phyloP scores from a whole-genome alignment of 163 green algal species.

The Scenedesmus sp. region DNA sequence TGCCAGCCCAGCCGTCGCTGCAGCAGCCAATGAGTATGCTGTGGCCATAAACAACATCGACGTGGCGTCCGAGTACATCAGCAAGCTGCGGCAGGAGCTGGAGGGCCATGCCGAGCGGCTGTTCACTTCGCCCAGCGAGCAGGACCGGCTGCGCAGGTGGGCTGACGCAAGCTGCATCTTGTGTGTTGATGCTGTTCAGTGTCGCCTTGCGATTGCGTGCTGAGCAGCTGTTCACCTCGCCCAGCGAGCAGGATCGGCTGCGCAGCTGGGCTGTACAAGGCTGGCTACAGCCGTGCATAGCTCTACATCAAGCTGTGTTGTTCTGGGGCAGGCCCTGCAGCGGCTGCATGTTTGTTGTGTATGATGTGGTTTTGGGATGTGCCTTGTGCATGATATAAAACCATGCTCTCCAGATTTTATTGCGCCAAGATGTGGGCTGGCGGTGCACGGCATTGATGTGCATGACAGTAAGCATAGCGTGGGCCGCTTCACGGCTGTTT shows the following conservation, averaged over 20 bases:
- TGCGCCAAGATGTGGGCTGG: no score
- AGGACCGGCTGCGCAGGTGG: conserved; percentile 30
- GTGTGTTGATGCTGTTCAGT: neutral
- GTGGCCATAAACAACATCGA: conserved; percentile 93
- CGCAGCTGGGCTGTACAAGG: neutral
- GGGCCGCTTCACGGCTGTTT: neutral
- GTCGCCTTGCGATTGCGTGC: conserved; percentile 42
- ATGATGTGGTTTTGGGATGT: no score
- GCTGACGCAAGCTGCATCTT: neutral
- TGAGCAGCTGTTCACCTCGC: conserved; percentile 32
- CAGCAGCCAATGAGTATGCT: conserved; percentile 52
- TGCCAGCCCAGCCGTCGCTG: neutral
- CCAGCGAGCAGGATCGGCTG: conserved; percentile 20
- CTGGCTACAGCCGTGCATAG: no score
- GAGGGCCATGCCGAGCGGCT: conserved; percentile 71
- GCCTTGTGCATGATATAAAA: no score
- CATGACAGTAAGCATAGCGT: no score
- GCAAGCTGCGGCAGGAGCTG: conserved; percentile 89
- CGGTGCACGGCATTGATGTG: no score
- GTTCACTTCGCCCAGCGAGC: conserved; percentile 4
- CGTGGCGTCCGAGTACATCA: conserved; percentile 87
- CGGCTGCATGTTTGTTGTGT: no score
- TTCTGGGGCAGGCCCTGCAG: no score
- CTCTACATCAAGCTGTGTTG: no score
- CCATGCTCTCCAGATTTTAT: no score